Base-by-base conservation (phyloP, 768 basidiomycete genomes). In the Hypholoma fasciculare region DNA sequence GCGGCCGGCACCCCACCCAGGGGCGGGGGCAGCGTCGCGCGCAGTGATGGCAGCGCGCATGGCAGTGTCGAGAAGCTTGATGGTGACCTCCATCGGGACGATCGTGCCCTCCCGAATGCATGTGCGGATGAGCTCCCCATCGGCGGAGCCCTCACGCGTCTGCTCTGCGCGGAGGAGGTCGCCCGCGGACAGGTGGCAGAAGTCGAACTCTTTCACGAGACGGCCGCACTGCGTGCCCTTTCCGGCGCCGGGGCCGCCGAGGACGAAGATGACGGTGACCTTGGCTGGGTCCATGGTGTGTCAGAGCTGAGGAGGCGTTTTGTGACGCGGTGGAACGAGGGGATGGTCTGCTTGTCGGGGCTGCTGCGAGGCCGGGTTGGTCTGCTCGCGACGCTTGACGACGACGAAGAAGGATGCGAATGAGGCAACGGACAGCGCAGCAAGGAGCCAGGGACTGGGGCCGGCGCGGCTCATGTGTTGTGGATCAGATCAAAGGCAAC, bases 151-250 rank as follows among this genome's bases (percentile, higher is more conserved):
- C 56, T 89, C 85, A 46, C 96, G 88, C 58, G 85, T 77, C 75
- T 98, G 96, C 69, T 99, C 97, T 8, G 91, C 94, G 60, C 97
- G 91, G 19, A 98, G 83, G 30, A 99, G 88, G 73, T 99, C 97
- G n/a, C 97, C 97, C 58, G 97, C 95, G 44, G 94, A 97, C 46
- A 99, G 85, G 77, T 99, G 97, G 65, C 86, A 89, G 71, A 98
- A 98, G 54, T 83, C 81, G 68, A 90, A 96, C 54, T 92, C 89
- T 47, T 86, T 65, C 13, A 98, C 96, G 50, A 98, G 87, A 53
- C 78, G 82, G 23, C 79, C 83, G 69, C 95, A 98, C 72, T 98
- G 97, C 0, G 97, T 98, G 46, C 97, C 97, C 72, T 98, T 98
- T 58, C 96, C 96, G 65, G 95, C 95, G 51, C 97, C 97, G 17